Evolutionary conservation across 2,329 filamentous ascomycete species (phyloP).

Genomic region (Myriosclerotinia scirpicola): DNA sequence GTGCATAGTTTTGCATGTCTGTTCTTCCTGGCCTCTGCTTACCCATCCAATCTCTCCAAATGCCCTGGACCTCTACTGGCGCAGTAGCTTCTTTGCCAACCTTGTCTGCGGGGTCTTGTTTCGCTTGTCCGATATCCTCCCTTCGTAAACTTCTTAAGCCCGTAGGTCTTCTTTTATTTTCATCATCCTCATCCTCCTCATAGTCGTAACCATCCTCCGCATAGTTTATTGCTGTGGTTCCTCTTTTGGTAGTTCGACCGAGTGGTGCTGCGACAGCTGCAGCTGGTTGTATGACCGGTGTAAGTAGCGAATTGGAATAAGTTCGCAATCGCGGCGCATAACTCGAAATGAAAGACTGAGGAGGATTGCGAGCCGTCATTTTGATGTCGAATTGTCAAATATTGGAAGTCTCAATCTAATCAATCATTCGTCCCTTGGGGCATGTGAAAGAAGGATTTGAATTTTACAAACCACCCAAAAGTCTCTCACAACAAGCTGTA

Average conservation of each 20-base stretch:
- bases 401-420: not conserved
- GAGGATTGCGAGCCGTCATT: constrained; percentile 47
- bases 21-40: constrained; percentile 60
- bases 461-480: constrained; percentile 12
- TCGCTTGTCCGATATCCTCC: constrained; percentile 66
- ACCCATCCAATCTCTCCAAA: constrained; percentile 95
- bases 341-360: constrained; percentile 86
- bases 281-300: constrained; percentile 74
- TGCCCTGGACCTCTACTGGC: constrained; percentile 82
- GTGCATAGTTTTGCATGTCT: constrained; percentile 61
- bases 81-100: constrained; percentile 77
- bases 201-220: constrained; percentile 95
- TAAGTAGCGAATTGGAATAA: constrained; percentile 89
- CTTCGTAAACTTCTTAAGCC: constrained; percentile 80
- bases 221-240: constrained; percentile 95
- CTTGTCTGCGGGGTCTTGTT: constrained; percentile 68
- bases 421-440: not conserved
- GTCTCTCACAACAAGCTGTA: not conserved
- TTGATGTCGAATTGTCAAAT: constrained; percentile 21
- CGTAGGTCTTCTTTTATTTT: constrained; percentile 69
- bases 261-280: constrained; percentile 63
- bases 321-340: constrained; percentile 88
- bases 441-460: constrained; percentile 3
- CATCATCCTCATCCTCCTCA: constrained; percentile 71
- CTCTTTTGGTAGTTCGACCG: constrained; percentile 91